phyloP scores from a whole-genome alignment of 2,329 filamentous ascomycete species.

The Parastagonospora avenae region DNA sequence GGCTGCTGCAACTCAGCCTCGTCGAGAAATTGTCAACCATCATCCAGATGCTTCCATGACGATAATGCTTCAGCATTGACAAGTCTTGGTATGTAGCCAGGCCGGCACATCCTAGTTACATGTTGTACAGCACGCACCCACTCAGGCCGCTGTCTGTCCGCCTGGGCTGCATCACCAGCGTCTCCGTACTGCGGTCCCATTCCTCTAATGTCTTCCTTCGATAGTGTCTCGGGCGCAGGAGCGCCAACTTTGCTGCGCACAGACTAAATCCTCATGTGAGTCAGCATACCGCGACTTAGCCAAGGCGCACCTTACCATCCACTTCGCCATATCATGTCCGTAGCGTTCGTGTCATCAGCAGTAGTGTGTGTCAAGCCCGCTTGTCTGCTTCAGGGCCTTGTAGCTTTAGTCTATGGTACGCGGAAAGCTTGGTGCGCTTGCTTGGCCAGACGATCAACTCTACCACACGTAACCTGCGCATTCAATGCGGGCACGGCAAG shows the following conservation, averaged over 20 bases:
- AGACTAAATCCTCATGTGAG: no score
- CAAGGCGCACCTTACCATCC: constrained; percentile 7
- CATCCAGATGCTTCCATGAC: constrained; percentile 12
- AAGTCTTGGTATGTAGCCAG: constrained; percentile 6
- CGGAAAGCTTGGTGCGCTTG: neutral
- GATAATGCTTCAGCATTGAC: neutral
- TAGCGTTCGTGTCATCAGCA: neutral
- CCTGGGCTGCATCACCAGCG: constrained; percentile 11
- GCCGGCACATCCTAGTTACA: constrained; percentile 15
- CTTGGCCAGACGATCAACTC: neutral
- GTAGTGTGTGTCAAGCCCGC: neutral
- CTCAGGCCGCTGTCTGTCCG: constrained; percentile 8
- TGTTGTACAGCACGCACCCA: constrained; percentile 7
- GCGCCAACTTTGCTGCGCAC: no score
- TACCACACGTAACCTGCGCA: neutral
- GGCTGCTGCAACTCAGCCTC: constrained; percentile 29
- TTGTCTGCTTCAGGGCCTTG: neutral
- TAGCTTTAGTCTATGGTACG: neutral
- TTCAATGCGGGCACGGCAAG: no score
- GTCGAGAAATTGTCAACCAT: constrained; percentile 13
- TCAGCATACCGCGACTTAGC: constrained; percentile 6
- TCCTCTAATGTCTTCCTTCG: neutral
- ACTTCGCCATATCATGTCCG: neutral
- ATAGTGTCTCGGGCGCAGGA: neutral
- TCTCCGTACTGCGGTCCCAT: neutral